Conservation (phyloP, 768 basidiomycete genomes). For the Cyclocybe cylindracea region DNA sequence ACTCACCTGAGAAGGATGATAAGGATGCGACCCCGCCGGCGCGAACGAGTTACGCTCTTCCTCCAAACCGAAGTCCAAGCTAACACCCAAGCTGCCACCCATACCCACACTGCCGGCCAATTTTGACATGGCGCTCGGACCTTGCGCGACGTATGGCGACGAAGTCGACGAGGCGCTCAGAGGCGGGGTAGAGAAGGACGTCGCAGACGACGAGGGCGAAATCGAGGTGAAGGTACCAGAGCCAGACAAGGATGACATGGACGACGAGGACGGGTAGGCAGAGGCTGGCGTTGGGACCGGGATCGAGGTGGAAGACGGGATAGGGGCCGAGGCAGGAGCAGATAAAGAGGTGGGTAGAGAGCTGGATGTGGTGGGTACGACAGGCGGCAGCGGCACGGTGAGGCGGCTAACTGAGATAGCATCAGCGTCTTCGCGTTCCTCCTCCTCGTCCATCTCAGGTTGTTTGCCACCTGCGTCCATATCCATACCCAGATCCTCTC, state of each 20-base stretch:
- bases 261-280: background rate
- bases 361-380: slow-evolving; percentile 20
- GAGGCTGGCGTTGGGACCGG: background rate
- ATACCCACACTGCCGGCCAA: background rate
- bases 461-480: background rate
- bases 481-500: too few species aligned
- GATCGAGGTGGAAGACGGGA: too few species aligned
- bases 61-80: slow-evolving; percentile 10
- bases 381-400: slow-evolving; percentile 25
- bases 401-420: too few species aligned
- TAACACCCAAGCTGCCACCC: background rate
- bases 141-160: background rate
- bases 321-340: too few species aligned
- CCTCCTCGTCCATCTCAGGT: slow-evolving; percentile 22
- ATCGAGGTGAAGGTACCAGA: background rate
- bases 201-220: slow-evolving; percentile 2
- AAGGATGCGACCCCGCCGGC: slow-evolving; percentile 26
- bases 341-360: too few species aligned
- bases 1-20: slow-evolving; percentile 32
- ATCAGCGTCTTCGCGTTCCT: slow-evolving; percentile 13
- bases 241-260: background rate
- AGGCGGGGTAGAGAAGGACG: background rate
- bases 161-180: background rate
- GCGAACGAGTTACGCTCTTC: slow-evolving; percentile 35
- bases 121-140: background rate